phyloP scores from a whole-genome alignment of 116 monocot species.

The Cymodocea nodosa region DNA sequence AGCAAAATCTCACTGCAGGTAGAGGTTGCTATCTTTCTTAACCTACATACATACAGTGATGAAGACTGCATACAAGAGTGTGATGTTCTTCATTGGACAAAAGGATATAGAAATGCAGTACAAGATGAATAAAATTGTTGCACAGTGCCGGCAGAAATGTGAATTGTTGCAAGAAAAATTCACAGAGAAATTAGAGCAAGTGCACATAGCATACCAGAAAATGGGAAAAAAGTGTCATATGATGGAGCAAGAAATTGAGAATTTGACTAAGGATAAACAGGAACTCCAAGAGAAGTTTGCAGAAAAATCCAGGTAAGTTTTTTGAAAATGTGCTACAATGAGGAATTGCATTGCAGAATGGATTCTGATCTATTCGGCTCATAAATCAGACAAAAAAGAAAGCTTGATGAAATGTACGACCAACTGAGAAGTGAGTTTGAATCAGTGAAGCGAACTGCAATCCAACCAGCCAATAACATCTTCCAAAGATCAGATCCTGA shows the following conservation, averaged over 20 bases:
- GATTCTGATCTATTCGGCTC: neutral
- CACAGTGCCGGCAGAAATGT: conserved; percentile 83
- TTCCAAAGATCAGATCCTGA: conserved; percentile 56
- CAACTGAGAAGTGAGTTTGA: conserved; percentile 84
- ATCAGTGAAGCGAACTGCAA: conserved; percentile 68
- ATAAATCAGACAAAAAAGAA: conserved; percentile 83
- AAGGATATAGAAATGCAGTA: conserved; percentile 94
- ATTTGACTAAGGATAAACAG: conserved; percentile 75
- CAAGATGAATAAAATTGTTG: conserved; percentile 84
- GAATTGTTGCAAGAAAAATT: conserved; percentile 95
- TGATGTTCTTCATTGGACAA: conserved; percentile 95
- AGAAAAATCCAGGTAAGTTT: conserved; percentile 79
- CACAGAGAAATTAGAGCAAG: conserved; percentile 81
- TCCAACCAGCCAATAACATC: conserved; percentile 65
- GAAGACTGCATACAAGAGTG: conserved; percentile 80
- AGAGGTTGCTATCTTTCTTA: neutral
- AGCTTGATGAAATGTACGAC: conserved; percentile 99
- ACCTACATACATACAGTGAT: conserved; percentile 43
- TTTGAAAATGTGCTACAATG: neutral
- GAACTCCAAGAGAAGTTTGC: conserved; percentile 97
- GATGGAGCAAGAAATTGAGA: conserved; percentile 91
- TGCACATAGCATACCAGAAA: conserved; percentile 89
- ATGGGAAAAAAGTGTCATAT: conserved; percentile 85
- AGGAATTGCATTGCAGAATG: neutral
- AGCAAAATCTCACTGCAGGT: neutral